These are phyloP conservation scores for Sporothrix phasma DNA, from an alignment of 2,329 filamentous ascomycete genomes.

Conservation along the genomic window DNA sequence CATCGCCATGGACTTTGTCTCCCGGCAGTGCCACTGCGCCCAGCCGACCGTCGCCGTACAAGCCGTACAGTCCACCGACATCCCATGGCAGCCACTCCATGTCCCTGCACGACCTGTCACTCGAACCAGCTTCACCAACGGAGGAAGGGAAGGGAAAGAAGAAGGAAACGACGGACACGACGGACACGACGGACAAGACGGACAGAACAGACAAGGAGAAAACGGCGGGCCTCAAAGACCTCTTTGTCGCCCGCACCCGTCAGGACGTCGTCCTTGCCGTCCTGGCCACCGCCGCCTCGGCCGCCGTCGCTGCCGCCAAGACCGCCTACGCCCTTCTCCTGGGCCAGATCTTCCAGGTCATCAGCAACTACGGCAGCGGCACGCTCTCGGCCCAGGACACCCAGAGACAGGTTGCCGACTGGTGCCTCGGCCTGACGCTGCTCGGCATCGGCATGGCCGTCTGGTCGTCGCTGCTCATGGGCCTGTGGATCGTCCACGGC, in stretches of 20 bases:
- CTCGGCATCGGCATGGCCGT: slow-evolving; percentile 59
- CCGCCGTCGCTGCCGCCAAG: slow-evolving; percentile 50
- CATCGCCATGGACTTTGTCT: background rate
- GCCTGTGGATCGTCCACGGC: slow-evolving; percentile 65
- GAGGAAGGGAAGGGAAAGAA: background rate
- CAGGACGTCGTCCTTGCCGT: slow-evolving; percentile 46
- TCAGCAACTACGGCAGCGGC: slow-evolving; percentile 53
- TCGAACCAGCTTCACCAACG: background rate
- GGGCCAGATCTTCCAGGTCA: slow-evolving; percentile 63
- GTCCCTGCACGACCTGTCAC: background rate
- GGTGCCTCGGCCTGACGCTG: slow-evolving; percentile 51
- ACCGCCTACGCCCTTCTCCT: slow-evolving; percentile 60
- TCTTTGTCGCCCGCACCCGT: slow-evolving; percentile 65
- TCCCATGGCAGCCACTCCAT: background rate
- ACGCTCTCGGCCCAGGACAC: slow-evolving; percentile 34
- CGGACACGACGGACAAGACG: too few relatives aligned
- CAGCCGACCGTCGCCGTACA: background rate
- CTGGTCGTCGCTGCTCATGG: slow-evolving; percentile 55
- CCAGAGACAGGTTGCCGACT: slow-evolving; percentile 44
- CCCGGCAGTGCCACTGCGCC: background rate
- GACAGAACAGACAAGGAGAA: background rate
- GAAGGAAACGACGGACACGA: too few relatives aligned
- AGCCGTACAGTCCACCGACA: background rate
- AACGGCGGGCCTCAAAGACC: slow-evolving; percentile 22
- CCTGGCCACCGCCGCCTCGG: slow-evolving; percentile 45